Evolutionary conservation across 2,329 filamentous ascomycete species (phyloP), one percentile per base, ranked within the genome.

Genomic region (Epichloe typhina): DNA sequence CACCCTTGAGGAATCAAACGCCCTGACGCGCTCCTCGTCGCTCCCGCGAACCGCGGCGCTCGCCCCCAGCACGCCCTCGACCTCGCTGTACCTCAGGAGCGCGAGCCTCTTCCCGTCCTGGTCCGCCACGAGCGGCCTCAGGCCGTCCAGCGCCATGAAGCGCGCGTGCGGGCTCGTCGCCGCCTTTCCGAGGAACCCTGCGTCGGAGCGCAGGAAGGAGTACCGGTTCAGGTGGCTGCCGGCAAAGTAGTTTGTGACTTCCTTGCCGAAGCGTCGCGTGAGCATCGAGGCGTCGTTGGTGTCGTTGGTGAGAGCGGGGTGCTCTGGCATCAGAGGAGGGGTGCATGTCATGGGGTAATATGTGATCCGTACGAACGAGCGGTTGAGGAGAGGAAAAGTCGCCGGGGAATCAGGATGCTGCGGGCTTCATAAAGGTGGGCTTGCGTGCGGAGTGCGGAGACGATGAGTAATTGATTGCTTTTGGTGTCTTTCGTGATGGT

Each of bases 191-290:
- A 93, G 75, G 63, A 91, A 93, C n/a, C 65, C 64, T 57, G 82
- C 72, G 65, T 91, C 83, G 43, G 73, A 69, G 44, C 87, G 82
- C 26, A 93, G 73, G 67, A 91, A 93, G 15, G 84, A 87, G 45
- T 90, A 77, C 44, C 87, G 82, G 70, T 93, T 91, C 52, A 91
- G 68, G 6, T 83, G 84, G 50, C 79, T 84, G 57, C 86, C 84
- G 47, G 85, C 81, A 68, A 90, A 93, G 77, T 93, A 93, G 69
- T 91, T 93, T 63, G 83, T 77, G 54, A 87, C 74, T 68, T 91
- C 87, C 57, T 79, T 82, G 66, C 87, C 87, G 68, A 89, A 91
- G 63, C 83, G 87, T 53, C 79, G 74, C 58, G 82, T 80, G 60
- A 93, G 73, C 81, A 88, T 88, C 12, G 77, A 80, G 65, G 75